A percentile compares a stretch with the other conserved stretches of the same genome.
phyloP scores from a whole-genome alignment of 1,284 basidiomycete genomes.

The Ganoderma sp. region DNA sequence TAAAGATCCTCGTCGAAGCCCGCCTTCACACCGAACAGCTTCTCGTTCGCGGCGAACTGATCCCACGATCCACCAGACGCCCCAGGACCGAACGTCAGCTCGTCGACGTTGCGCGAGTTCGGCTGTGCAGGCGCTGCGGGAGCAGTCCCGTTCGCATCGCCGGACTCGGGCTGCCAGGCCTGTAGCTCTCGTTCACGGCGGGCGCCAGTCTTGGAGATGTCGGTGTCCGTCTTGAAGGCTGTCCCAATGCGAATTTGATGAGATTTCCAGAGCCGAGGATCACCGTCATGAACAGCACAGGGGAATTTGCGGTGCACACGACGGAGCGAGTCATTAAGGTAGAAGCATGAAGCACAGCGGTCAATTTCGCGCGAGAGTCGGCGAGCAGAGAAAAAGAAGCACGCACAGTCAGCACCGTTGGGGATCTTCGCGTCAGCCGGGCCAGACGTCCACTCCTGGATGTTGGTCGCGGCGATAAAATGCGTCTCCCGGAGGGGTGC shows the following conservation, averaged over 20 bases:
- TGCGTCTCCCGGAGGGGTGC: slow-evolving; percentile 69
- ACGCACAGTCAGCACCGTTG: slow-evolving; percentile 68
- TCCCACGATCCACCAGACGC: slow-evolving; percentile 75
- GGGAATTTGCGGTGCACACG: not conserved
- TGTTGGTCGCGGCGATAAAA: slow-evolving; percentile 73
- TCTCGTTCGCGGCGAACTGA: slow-evolving; percentile 95
- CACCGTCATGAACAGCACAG: not conserved
- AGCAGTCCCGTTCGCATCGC: slow-evolving; percentile 31
- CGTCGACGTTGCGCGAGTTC: slow-evolving; percentile 52
- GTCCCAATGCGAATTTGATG: slow-evolving; percentile 21
- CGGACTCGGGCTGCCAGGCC: slow-evolving; percentile 67
- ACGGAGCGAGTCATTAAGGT: not conserved
- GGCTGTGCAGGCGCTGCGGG: slow-evolving; percentile 22
- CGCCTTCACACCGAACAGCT: slow-evolving; percentile 90
- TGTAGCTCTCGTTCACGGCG: slow-evolving; percentile 82
- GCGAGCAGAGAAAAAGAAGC: slow-evolving; percentile 12
- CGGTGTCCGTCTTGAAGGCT: slow-evolving; percentile 90
- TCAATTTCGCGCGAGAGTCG: slow-evolving; percentile 21
- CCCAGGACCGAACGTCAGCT: slow-evolving; percentile 70
- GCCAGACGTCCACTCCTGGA: slow-evolving; percentile 75
- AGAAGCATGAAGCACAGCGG: slow-evolving; percentile 23
- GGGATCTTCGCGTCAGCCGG: slow-evolving; percentile 69
- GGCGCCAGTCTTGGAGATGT: slow-evolving; percentile 70
- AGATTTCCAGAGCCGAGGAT: slow-evolving; percentile 10
- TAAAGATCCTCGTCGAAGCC: slow-evolving; percentile 95